phyloP scores from a whole-genome alignment of 2,329 filamentous ascomycete species.

The Claviceps cyperi region DNA sequence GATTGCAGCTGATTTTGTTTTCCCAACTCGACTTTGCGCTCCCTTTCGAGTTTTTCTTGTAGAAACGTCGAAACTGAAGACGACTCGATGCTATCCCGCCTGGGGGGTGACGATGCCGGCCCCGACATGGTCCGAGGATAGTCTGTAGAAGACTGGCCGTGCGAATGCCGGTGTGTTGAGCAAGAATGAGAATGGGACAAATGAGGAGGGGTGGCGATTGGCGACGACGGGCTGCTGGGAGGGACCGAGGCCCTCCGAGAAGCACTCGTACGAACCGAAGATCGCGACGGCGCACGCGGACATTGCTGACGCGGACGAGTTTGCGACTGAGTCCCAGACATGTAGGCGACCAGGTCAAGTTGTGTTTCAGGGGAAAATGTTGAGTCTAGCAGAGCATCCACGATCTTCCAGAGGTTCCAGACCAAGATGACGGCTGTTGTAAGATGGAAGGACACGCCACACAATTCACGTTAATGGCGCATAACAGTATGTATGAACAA shows the following conservation, averaged over 20 bases:
- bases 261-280: conserved; percentile 29
- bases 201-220: conserved; percentile 22
- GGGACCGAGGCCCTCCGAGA: conserved; percentile 26
- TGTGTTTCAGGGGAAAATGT: background rate
- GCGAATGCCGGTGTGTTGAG: conserved; percentile 25
- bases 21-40: conserved; percentile 35
- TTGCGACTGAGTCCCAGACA: conserved; percentile 17
- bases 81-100: conserved; percentile 27
- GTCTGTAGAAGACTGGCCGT: conserved; percentile 20
- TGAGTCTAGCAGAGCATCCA: background rate
- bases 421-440: background rate
- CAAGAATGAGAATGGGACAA: conserved; percentile 21
- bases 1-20: conserved; percentile 18
- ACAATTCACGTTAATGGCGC: background rate
- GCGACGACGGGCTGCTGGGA: conserved; percentile 27
- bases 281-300: conserved; percentile 30
- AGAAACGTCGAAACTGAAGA: conserved; percentile 34
- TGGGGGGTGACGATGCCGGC: conserved; percentile 27
- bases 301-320: conserved; percentile 14
- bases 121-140: conserved; percentile 24
- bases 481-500: background rate
- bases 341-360: conserved; percentile 6
- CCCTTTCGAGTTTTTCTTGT: conserved; percentile 39
- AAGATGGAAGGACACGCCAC: background rate
- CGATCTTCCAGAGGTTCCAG: background rate